These are phyloP conservation scores for Scenedesmus sp. DNA, from an alignment of 163 green algal genomes.

Conservation along the genomic window DNA sequence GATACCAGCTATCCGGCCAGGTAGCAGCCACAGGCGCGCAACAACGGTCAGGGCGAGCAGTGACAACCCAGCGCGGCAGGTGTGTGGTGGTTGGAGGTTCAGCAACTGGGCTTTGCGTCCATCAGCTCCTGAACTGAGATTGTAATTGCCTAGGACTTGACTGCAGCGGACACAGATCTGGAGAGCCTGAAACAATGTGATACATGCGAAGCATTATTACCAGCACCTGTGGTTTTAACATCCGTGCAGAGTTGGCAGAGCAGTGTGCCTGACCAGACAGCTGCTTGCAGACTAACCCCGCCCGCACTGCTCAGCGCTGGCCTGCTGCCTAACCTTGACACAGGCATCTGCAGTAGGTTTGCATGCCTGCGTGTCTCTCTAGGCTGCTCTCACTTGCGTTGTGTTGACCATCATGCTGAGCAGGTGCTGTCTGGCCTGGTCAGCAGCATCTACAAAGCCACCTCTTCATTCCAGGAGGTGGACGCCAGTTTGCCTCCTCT, in stretches of 20 bases:
- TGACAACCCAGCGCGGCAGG: conserved; percentile 34
- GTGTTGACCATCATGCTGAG: background rate
- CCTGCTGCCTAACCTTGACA: too few species aligned
- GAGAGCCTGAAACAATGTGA: too few species aligned
- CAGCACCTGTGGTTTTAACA: too few species aligned
- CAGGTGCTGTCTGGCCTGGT: conserved; percentile 54
- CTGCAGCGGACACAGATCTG: too few species aligned
- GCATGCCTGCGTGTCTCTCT: background rate
- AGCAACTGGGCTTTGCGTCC: background rate
- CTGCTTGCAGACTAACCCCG: background rate
- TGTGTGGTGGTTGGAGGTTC: background rate
- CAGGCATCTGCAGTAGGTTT: background rate
- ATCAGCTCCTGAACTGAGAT: too few species aligned
- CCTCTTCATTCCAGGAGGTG: conserved; percentile 17
- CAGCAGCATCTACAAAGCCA: conserved; percentile 64
- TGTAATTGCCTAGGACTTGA: too few species aligned
- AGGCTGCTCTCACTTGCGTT: too few species aligned
- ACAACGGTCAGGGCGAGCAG: background rate
- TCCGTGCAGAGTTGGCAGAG: too few species aligned
- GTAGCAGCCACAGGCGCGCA: background rate
- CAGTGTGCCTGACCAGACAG: background rate
- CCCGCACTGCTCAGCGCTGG: background rate
- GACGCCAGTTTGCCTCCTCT: conserved; percentile 54
- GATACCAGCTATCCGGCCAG: background rate
- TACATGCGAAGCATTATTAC: too few species aligned